Evolutionary conservation across 257 asterid genomes (phyloP).

Genomic region (Avicennia marina): DNA sequence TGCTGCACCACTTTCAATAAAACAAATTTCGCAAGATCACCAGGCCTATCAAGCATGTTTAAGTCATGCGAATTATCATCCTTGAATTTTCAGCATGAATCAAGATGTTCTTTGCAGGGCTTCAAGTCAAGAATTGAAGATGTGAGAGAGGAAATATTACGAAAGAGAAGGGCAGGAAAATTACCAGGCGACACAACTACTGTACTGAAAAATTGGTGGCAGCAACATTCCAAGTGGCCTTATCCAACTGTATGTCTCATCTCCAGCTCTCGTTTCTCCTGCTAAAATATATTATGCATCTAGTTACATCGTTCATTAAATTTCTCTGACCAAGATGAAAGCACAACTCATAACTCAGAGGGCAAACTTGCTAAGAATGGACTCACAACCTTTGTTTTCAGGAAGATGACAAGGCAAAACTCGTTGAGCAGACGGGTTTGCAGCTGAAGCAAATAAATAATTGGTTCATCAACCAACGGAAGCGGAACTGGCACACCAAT

Average conservation of each 20-base stretch:
- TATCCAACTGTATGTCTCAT: slow-evolving; percentile 57
- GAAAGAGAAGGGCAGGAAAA: slow-evolving; percentile 81
- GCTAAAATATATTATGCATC: too few relatives aligned
- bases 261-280: background rate
- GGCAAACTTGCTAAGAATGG: too few relatives aligned
- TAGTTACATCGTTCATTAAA: too few relatives aligned
- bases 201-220: slow-evolving; percentile 80
- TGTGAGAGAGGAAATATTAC: slow-evolving; percentile 1
- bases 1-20: too few relatives aligned
- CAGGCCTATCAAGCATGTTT: too few relatives aligned
- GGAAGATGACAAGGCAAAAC: slow-evolving; percentile 52
- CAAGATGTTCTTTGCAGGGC: too few relatives aligned
- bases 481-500: slow-evolving; percentile 50
- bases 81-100: too few relatives aligned
- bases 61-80: too few relatives aligned
- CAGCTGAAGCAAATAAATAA: slow-evolving; percentile 49
- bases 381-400: background rate
- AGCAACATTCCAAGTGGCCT: slow-evolving; percentile 88
- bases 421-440: slow-evolving; percentile 47
- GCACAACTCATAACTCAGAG: too few relatives aligned
- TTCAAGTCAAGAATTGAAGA: too few relatives aligned
- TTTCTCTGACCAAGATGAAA: too few relatives aligned
- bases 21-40: too few relatives aligned
- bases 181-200: slow-evolving; percentile 82
- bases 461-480: slow-evolving; percentile 50